phyloP scores from a whole-genome alignment of 176 grass and related monocot species.

The Dactylis glomerata region DNA sequence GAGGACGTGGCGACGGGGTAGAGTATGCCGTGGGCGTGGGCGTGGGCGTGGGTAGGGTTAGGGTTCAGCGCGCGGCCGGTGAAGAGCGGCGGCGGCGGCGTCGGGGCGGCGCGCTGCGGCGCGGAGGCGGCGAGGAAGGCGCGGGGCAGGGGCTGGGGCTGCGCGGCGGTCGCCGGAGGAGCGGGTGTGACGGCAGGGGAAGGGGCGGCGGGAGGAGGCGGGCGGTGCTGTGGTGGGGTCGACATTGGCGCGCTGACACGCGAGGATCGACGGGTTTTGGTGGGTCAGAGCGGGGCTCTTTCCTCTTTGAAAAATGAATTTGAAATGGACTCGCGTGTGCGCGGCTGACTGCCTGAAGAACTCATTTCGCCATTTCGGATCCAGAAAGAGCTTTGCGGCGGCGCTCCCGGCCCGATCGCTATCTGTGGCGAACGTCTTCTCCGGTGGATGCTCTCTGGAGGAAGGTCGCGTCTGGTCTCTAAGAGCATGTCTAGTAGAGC shows the following conservation, averaged over 20 bases:
- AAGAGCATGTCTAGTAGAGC: too few species aligned
- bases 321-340: background rate
- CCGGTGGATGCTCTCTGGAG: background rate
- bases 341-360: background rate
- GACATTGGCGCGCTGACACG: slow-evolving; percentile 23
- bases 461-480: too few species aligned
- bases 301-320: slow-evolving; percentile 26
- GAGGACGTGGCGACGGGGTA: slow-evolving; percentile 12
- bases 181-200: slow-evolving; percentile 1
- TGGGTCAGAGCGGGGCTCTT: background rate
- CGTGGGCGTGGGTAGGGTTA: slow-evolving; percentile 32
- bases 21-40: slow-evolving; percentile 34
- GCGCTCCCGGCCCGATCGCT: background rate
- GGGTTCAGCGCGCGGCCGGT: slow-evolving; percentile 36
- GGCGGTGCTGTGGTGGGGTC: slow-evolving; percentile 28
- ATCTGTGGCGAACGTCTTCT: background rate
- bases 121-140: slow-evolving; percentile 34
- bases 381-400: background rate
- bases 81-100: slow-evolving; percentile 26
- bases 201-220: background rate
- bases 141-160: slow-evolving; percentile 29
- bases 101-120: background rate
- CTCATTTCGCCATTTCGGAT: background rate
- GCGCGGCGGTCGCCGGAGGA: slow-evolving; percentile 22
- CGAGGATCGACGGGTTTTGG: background rate